phyloP scores from a whole-genome alignment of 1,284 basidiomycete species.

The Cyathus pygmaeus region DNA sequence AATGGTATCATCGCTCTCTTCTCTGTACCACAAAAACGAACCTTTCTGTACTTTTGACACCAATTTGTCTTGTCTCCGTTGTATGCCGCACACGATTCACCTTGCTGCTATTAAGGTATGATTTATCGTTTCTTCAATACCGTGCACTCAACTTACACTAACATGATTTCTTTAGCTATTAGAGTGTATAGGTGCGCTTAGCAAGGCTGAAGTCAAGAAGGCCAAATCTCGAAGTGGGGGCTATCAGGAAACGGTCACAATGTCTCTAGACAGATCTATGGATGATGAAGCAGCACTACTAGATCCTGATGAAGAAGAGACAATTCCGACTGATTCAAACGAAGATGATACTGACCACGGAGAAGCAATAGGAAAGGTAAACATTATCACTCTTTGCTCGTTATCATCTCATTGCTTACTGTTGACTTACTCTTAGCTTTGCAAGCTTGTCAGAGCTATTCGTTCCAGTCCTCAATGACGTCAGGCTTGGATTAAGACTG shows the following conservation, averaged over 20 bases:
- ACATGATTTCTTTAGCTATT: constrained; percentile 27
- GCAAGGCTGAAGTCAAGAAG: constrained; percentile 15
- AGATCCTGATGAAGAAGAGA: constrained; percentile 12
- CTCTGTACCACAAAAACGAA: not conserved
- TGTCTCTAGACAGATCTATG: constrained; percentile 1
- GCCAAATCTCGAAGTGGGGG: constrained; percentile 9
- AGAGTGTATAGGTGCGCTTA: constrained; percentile 35
- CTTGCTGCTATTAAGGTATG: constrained; percentile 39
- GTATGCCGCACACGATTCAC: constrained; percentile 43
- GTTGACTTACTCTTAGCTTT: constrained; percentile 22
- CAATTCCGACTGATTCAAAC: not conserved
- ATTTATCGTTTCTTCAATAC: not conserved
- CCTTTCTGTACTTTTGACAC: constrained; percentile 17
- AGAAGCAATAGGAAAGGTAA: not conserved
- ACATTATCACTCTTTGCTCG: not conserved
- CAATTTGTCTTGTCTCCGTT: constrained; percentile 18
- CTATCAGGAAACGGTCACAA: constrained; percentile 25
- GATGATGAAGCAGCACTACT: constrained; percentile 12
- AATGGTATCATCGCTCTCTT: constrained; percentile 21
- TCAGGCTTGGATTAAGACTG: constrained; percentile 20
- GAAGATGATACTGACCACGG: not conserved
- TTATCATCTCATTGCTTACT: not conserved
- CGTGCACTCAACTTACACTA: not conserved
- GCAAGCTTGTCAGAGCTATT: constrained; percentile 30
- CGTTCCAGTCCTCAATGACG: constrained; percentile 29